Evolutionary conservation across 306 rosid species (phyloP).

Genomic region (Ormosia emarginata): DNA sequence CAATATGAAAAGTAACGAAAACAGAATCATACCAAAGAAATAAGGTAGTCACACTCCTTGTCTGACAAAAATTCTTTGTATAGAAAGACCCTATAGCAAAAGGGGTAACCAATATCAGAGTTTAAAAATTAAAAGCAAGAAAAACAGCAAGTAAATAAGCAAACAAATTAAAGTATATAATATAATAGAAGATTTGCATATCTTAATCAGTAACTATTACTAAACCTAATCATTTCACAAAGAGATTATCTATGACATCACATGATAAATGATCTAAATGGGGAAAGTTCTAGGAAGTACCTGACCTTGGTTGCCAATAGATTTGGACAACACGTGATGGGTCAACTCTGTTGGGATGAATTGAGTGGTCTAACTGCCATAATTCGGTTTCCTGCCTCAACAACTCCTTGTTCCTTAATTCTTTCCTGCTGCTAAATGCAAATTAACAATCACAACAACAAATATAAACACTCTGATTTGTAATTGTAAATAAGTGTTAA

Average conservation of each 20-base stretch:
- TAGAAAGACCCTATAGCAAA: slow-evolving; percentile 62
- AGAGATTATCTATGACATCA: background rate
- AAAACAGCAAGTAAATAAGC: background rate
- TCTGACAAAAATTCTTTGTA: slow-evolving; percentile 60
- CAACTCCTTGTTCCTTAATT: slow-evolving; percentile 40
- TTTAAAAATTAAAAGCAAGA: background rate
- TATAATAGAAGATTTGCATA: background rate
- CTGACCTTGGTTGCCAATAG: slow-evolving; percentile 98
- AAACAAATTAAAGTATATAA: background rate
- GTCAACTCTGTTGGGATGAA: slow-evolving; percentile 48
- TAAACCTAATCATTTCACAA: background rate
- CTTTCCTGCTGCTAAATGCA: slow-evolving; percentile 54
- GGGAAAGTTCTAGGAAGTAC: slow-evolving; percentile 46
- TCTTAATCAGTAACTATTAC: background rate
- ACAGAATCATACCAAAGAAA: slow-evolving; percentile 55
- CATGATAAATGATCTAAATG: background rate
- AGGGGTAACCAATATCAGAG: slow-evolving; percentile 12
- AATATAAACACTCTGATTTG: background rate
- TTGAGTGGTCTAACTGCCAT: slow-evolving; percentile 22
- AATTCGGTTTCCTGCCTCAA: slow-evolving; percentile 11
- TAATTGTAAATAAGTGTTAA: background rate
- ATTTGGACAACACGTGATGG: slow-evolving; percentile 75
- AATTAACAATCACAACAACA: slow-evolving; percentile 14
- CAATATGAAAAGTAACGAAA: slow-evolving; percentile 7
- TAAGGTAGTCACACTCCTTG: slow-evolving; percentile 77